A percentile compares a stretch with the other conserved stretches of the same genome.
Evolutionary conservation across 768 basidiomycete genomes (phyloP).

Genomic region (Kwoniella europaea): DNA sequence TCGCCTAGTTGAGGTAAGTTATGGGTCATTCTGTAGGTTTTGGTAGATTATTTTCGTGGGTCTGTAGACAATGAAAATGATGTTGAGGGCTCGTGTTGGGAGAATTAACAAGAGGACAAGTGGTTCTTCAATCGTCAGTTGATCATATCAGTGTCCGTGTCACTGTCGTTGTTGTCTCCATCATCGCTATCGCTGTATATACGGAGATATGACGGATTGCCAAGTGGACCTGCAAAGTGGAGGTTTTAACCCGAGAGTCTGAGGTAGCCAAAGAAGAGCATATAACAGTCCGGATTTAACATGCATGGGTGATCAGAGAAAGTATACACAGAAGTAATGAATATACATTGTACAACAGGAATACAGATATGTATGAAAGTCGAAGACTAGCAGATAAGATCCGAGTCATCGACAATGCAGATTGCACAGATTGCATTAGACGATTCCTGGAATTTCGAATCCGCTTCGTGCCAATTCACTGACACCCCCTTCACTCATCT

Average conservation of each 20-base stretch:
- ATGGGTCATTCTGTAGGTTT: neutral
- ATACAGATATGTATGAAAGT: neutral
- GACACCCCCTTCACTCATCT: conserved; percentile 25
- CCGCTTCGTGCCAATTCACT: conserved; percentile 40
- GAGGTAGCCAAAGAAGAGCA: neutral
- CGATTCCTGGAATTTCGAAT: conserved; percentile 48
- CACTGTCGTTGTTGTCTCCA: neutral
- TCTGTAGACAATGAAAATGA: no score
- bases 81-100: no score
- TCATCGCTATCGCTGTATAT: conserved; percentile 6
- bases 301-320: neutral
- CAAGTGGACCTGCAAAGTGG: conserved; percentile 13
- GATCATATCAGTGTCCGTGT: no score
- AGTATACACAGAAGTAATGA: no score
- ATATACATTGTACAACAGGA: neutral
- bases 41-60: neutral
- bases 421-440: conserved; percentile 6
- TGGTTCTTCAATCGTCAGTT: no score
- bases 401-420: neutral
- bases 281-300: neutral
- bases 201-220: conserved; percentile 13
- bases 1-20: conserved; percentile 1
- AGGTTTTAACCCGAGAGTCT: neutral
- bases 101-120: no score
- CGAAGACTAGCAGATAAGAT: neutral